Percentiles rank a stretch among this genome's conserved stretches.
These are phyloP conservation scores for Rhizopogon parksii DNA, from an alignment of 1,284 basidiomycete genomes.

Conservation along the genomic window DNA sequence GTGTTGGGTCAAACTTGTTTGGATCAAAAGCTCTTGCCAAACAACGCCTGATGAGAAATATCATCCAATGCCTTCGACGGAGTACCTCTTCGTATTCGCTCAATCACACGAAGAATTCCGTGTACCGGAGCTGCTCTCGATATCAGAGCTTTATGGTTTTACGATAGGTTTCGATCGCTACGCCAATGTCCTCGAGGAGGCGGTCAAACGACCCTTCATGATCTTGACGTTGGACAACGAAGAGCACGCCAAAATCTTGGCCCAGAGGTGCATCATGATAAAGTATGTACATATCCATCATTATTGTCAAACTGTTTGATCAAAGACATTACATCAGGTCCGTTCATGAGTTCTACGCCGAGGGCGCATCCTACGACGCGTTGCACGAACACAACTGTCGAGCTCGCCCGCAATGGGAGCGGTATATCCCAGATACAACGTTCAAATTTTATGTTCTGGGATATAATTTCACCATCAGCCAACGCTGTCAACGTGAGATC, in stretches of 20 bases:
- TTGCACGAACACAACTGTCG: conserved; percentile 56
- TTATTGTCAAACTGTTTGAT: background rate
- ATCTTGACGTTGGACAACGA: conserved; percentile 64
- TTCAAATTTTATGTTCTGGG: conserved; percentile 80
- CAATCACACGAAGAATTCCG: conserved; percentile 77
- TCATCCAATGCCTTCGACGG: conserved; percentile 22
- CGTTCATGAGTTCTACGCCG: conserved; percentile 71
- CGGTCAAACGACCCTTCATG: conserved; percentile 66
- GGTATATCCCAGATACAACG: conserved; percentile 57
- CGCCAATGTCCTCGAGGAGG: conserved; percentile 29
- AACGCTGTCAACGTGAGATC: conserved; percentile 56
- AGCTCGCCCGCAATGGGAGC: conserved; percentile 48
- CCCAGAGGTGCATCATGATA: conserved; percentile 76
- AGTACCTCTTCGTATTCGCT: conserved; percentile 72
- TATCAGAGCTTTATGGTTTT: conserved; percentile 64
- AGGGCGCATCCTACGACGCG: conserved; percentile 60
- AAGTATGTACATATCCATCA: conserved; percentile 45
- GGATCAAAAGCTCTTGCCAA: background rate
- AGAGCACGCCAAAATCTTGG: conserved; percentile 68
- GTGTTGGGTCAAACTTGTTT: background rate
- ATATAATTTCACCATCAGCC: conserved; percentile 71
- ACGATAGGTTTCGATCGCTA: conserved; percentile 35
- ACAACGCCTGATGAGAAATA: background rate
- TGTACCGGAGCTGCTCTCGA: conserved; percentile 69
- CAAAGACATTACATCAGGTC: conserved; percentile 42